These are phyloP conservation scores for Globisporangium splendens DNA, from an alignment of 352 stramenopile species.

Conservation along the genomic window DNA sequence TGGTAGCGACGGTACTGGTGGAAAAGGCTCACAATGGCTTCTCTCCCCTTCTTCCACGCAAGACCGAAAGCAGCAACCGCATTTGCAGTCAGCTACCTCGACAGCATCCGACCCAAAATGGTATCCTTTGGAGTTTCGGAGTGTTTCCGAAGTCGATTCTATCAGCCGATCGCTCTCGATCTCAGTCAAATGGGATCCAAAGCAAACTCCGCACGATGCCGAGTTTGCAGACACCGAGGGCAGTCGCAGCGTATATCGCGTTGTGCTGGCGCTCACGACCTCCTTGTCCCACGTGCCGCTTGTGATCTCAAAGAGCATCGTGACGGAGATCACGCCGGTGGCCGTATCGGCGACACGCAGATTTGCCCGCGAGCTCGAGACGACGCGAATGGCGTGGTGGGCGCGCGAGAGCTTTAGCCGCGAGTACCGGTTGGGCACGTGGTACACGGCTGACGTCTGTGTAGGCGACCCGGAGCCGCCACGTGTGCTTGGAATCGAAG, in stretches of 20 bases:
- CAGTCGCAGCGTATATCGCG: constrained; percentile 50
- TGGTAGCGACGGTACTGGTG: constrained; percentile 6
- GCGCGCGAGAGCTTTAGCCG: constrained; percentile 75
- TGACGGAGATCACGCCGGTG: constrained; percentile 50
- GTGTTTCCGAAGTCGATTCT: constrained; percentile 25
- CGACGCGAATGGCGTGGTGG: constrained; percentile 66
- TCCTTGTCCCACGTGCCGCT: constrained; percentile 46
- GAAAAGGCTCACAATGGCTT: constrained; percentile 39
- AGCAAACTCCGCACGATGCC: constrained; percentile 3
- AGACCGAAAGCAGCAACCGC: neutral
- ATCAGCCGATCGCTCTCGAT: constrained; percentile 47
- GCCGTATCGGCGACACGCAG: constrained; percentile 42
- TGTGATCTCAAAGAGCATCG: constrained; percentile 66
- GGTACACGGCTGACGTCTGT: constrained; percentile 59
- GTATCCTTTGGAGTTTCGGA: constrained; percentile 36
- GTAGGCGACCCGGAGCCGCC: constrained; percentile 4
- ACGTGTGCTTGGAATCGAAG: neutral
- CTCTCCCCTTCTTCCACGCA: constrained; percentile 23
- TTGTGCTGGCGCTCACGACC: constrained; percentile 54
- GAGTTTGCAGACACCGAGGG: constrained; percentile 40
- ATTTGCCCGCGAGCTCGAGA: constrained; percentile 42
- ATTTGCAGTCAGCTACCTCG: neutral
- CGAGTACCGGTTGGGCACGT: constrained; percentile 68
- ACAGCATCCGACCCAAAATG: constrained; percentile 9
- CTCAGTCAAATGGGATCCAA: constrained; percentile 51